Percentiles rank a stretch among this genome's conserved stretches.
These are phyloP conservation scores for Ceratocystis albifundus DNA, from an alignment of 2,329 filamentous ascomycete genomes.

Conservation along the genomic window DNA sequence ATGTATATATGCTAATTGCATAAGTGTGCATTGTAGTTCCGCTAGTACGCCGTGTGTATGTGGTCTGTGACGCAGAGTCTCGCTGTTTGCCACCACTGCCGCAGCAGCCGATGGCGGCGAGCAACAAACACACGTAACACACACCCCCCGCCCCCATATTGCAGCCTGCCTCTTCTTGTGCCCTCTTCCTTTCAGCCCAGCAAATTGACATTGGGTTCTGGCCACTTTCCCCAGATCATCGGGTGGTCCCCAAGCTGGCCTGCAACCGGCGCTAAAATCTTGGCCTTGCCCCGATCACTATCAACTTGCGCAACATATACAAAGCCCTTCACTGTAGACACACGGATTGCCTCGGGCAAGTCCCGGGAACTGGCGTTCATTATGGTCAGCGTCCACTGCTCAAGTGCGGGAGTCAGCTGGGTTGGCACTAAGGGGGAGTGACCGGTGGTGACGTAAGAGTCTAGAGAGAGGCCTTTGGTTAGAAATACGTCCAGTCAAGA, in stretches of 20 bases:
- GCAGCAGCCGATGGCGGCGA: not conserved
- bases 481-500: slow-evolving; percentile 17
- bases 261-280: slow-evolving; percentile 71
- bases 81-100: not conserved
- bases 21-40: not conserved
- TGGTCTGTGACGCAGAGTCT: not conserved
- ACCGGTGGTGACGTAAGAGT: slow-evolving; percentile 29
- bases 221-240: slow-evolving; percentile 75
- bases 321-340: slow-evolving; percentile 80
- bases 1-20: not conserved
- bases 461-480: slow-evolving; percentile 23
- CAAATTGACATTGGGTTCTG: slow-evolving; percentile 69
- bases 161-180: not conserved
- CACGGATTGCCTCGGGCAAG: slow-evolving; percentile 58
- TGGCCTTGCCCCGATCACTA: slow-evolving; percentile 66
- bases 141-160: not conserved
- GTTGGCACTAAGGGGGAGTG: slow-evolving; percentile 47
- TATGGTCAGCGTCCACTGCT: slow-evolving; percentile 74
- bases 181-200: slow-evolving; percentile 42
- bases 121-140: not conserved
- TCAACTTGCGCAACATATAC: slow-evolving; percentile 89
- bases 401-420: slow-evolving; percentile 54
- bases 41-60: not conserved
- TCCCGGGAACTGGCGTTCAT: slow-evolving; percentile 65
- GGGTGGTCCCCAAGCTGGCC: slow-evolving; percentile 69